Conservation (phyloP, 2,329 filamentous ascomycete species). For the Arthrobotrys musiformis region DNA sequence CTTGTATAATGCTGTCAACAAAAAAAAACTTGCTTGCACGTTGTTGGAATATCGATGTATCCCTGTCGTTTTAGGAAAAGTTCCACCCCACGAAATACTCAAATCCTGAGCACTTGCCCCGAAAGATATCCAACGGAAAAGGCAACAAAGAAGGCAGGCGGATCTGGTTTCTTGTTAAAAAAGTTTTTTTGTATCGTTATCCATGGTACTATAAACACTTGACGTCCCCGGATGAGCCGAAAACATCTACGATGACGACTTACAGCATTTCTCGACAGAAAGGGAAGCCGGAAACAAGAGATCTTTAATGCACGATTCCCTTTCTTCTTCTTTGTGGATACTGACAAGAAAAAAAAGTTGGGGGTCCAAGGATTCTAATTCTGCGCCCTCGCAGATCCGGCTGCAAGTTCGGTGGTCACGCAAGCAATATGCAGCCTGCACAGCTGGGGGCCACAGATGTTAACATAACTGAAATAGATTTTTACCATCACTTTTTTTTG, state of each 20-base stretch:
- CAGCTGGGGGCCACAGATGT: neutral
- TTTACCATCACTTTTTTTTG: slow-evolving; percentile 8
- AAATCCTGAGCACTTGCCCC: neutral
- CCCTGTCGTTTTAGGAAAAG: slow-evolving; percentile 13
- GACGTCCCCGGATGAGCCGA: slow-evolving; percentile 19
- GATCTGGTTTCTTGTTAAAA: no score
- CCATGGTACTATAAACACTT: neutral
- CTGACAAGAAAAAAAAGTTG: neutral
- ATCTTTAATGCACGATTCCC: neutral
- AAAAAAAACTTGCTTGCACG: neutral
- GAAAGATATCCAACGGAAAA: neutral
- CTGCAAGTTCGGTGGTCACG: slow-evolving; percentile 35
- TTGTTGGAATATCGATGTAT: slow-evolving; percentile 20
- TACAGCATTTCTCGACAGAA: slow-evolving; percentile 1
- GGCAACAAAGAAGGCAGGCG: slow-evolving; percentile 2
- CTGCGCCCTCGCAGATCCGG: slow-evolving; percentile 17
- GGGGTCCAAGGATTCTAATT: slow-evolving; percentile 5
- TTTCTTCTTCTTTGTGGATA: neutral
- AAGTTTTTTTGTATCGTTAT: neutral
- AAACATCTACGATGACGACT: slow-evolving; percentile 15
- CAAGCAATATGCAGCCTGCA: slow-evolving; percentile 3
- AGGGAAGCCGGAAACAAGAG: neutral
- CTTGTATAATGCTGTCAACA: neutral
- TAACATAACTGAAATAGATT: slow-evolving; percentile 29
- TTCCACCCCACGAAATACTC: neutral